phyloP scores from a whole-genome alignment of 2,329 filamentous ascomycete species.

The Botrytis galanthina region DNA sequence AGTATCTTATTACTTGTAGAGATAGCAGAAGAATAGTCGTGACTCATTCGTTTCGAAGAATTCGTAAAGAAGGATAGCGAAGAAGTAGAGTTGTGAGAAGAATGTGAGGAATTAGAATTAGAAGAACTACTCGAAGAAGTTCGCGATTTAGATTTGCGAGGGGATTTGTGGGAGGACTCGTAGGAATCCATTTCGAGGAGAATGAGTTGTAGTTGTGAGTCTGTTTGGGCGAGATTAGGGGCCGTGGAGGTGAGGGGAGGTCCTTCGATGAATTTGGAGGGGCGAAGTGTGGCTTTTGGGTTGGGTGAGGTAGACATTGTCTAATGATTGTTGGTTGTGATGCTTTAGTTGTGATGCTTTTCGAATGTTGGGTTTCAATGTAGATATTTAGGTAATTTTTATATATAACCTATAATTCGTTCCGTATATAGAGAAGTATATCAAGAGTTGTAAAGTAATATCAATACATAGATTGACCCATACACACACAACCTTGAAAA shows the following conservation, averaged over 20 bases:
- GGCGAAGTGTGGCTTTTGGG: slow-evolving; percentile 3
- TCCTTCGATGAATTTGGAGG: slow-evolving; percentile 25
- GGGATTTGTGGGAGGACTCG: not conserved
- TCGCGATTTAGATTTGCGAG: slow-evolving; percentile 9
- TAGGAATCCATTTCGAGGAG: slow-evolving; percentile 24
- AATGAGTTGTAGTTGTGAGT: slow-evolving; percentile 19
- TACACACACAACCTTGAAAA: not conserved
- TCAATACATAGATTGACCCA: not conserved
- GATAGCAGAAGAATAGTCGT: not conserved
- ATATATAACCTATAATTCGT: not conserved
- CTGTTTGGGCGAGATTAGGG: slow-evolving; percentile 15
- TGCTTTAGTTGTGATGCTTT: not conserved
- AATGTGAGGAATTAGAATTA: slow-evolving; percentile 1
- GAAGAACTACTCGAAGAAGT: slow-evolving; percentile 6
- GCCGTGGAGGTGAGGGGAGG: slow-evolving; percentile 18
- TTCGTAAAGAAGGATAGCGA: not conserved
- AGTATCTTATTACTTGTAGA: not conserved
- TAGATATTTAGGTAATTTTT: not conserved
- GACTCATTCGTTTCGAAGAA: slow-evolving; percentile 1
- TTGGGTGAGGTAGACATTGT: slow-evolving; percentile 3
- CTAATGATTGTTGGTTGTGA: not conserved
- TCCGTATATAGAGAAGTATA: not conserved
- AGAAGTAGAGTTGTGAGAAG: not conserved
- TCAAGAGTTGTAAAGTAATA: not conserved
- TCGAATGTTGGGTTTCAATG: not conserved